Evolutionary conservation across 495 filamentous ascomycete species (phyloP).

Genomic region (Aspergillus cristatus): DNA sequence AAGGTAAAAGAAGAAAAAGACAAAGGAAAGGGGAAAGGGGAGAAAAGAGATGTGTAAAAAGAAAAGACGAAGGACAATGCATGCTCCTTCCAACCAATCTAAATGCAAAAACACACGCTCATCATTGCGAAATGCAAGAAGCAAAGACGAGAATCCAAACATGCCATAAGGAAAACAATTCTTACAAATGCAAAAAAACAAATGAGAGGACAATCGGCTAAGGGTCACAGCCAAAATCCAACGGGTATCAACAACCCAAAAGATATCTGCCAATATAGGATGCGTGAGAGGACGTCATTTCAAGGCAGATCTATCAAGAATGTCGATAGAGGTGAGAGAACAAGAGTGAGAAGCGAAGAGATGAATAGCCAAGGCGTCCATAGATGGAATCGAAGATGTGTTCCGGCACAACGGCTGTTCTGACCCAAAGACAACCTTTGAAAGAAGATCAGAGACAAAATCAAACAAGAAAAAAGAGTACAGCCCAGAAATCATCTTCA

Average conservation of each 20-base stretch:
- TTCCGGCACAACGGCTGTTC: too few species aligned
- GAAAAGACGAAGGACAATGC: constrained; percentile 8
- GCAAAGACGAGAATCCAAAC: constrained; percentile 15
- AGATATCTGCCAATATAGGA: constrained; percentile 1
- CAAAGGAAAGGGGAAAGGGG: constrained; percentile 12
- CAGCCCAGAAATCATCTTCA: too few species aligned
- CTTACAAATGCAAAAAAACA: constrained; percentile 12
- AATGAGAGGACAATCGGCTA: constrained; percentile 8
- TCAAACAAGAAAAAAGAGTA: not conserved
- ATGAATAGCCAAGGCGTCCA: too few species aligned
- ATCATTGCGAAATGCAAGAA: constrained; percentile 34
- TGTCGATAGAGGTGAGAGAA: too few species aligned
- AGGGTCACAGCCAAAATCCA: constrained; percentile 5
- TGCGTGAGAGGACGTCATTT: too few species aligned
- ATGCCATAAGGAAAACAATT: constrained; percentile 11
- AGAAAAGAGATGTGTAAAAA: constrained; percentile 18
- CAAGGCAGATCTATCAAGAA: not conserved
- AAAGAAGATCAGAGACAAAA: not conserved
- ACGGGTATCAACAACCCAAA: constrained; percentile 6
- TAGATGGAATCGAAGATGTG: too few species aligned
- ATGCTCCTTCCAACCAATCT: constrained; percentile 34
- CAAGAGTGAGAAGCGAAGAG: too few species aligned
- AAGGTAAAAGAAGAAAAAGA: constrained; percentile 9
- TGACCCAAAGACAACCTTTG: too few species aligned
- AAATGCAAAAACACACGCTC: constrained; percentile 38